Base-by-base conservation (phyloP, 331 rosid genomes). In the Quercus phellos region DNA sequence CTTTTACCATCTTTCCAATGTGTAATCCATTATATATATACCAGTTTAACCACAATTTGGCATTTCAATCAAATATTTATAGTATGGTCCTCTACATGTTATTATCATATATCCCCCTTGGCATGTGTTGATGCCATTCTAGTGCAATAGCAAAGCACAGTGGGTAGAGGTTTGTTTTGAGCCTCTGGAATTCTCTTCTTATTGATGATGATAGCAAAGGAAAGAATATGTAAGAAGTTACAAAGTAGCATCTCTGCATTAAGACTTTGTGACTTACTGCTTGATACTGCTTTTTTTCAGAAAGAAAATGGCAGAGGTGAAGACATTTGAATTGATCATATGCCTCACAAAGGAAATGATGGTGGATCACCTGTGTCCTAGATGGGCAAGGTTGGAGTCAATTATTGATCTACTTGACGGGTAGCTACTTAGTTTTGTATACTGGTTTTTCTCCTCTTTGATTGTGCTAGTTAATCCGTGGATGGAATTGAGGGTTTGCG, bases 241-340 rank as follows among this genome's bases (percentile, higher is more conserved):
- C 3, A 69, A 46, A 54, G 43, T 43, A 71, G 30, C 22, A 18
- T 50, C n/a, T 53, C 11, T 73, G 30, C 51, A 6, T 64, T 51
- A 27, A 75, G 16, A 64, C 73, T 61, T 17, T 4, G 9, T 70
- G 70, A 61, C 84, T 84, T 18, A 84, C 75, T 74, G 13, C 71
- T 80, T 71, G 43, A 70, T 76, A 78, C 50, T 86, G 50, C 70
- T 79, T 77, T 46, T 56, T 81, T 85, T 76, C 98, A 93, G 98
- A 93, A 87, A 93, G 90, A 81, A 90, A 85, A 80, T 93, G 98
- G 98, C 90, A 89, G 79, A 88, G 96, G 83, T 93, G 89, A 90
- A 84, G 56, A 75, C 64, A 81, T 67, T 69, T 27, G 74, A 72
- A 71, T 38, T 60, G 66, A 64, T 69, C 50, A 81, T 64, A 75